Evolutionary conservation across 2,329 filamentous ascomycete genomes (phyloP).

Genomic region (Arthrobotrys iridis): DNA sequence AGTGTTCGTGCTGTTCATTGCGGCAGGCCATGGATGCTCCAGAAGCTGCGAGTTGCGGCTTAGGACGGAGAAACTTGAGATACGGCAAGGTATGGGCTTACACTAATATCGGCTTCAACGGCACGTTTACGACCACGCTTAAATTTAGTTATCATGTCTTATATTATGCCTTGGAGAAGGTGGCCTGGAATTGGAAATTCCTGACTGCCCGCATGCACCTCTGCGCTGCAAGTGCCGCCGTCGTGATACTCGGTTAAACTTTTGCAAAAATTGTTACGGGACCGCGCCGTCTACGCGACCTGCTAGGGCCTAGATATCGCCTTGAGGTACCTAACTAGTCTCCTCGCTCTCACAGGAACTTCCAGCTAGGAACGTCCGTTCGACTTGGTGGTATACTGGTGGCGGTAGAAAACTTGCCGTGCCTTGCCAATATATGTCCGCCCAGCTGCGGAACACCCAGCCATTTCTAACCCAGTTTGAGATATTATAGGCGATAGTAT

Average conservation of each 20-base stretch:
- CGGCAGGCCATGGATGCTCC: not conserved
- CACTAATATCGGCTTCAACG: not conserved
- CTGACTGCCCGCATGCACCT: not conserved
- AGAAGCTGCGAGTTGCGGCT: slow-evolving; percentile 1
- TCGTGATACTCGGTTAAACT: slow-evolving; percentile 1
- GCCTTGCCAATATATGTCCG: slow-evolving; percentile 3
- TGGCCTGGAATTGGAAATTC: not conserved
- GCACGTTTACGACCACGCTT: not conserved
- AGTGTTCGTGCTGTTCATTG: not conserved
- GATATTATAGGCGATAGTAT: slow-evolving; percentile 23
- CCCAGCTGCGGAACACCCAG: slow-evolving; percentile 14
- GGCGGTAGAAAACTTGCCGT: slow-evolving; percentile 2
- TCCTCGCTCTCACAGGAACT: slow-evolving; percentile 2
- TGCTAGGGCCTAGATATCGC: slow-evolving; percentile 11
- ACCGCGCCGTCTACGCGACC: slow-evolving; percentile 2
- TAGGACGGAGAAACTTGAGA: not conserved
- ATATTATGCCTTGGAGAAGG: not conserved
- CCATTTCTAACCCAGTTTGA: slow-evolving; percentile 14
- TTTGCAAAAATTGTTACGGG: not conserved
- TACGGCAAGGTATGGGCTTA: not conserved
- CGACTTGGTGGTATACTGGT: not conserved
- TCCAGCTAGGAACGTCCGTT: too few species aligned
- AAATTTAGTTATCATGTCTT: not conserved
- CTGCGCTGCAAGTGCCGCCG: not conserved
- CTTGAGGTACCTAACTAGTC: slow-evolving; percentile 18